These are phyloP conservation scores for Exophiala aquamarina DNA, from an alignment of 2,329 filamentous ascomycete species.

Conservation along the genomic window DNA sequence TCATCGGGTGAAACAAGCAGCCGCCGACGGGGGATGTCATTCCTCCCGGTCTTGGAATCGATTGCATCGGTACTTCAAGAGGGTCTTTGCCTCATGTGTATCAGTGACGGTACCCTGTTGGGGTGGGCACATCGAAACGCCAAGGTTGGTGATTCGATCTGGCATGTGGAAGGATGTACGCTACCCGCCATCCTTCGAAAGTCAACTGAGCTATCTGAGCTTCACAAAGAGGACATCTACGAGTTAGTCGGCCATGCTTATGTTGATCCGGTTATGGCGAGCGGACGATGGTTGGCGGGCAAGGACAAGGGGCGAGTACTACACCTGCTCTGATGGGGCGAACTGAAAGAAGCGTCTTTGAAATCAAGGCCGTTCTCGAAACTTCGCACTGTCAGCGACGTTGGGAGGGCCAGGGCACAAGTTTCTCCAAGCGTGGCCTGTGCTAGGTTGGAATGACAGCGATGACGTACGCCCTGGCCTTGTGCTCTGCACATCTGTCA, in stretches of 20 bases:
- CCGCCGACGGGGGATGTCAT: slow-evolving; percentile 1
- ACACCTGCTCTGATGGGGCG: slow-evolving; percentile 25
- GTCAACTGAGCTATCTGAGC: slow-evolving; percentile 2
- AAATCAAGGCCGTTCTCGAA: too few relatives aligned
- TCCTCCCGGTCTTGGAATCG: slow-evolving; percentile 12
- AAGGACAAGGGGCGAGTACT: slow-evolving; percentile 12
- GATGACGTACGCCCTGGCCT: too few relatives aligned
- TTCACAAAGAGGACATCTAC: slow-evolving; percentile 8
- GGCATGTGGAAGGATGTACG: slow-evolving; percentile 21
- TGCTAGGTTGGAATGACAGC: too few relatives aligned
- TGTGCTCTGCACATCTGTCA: too few relatives aligned
- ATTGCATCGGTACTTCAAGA: slow-evolving; percentile 15
- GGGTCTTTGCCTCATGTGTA: slow-evolving; percentile 15
- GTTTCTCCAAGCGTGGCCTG: too few relatives aligned
- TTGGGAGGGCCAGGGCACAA: too few relatives aligned
- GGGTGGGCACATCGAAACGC: slow-evolving; percentile 20
- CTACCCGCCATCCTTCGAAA: slow-evolving; percentile 17
- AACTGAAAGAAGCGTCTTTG: too few relatives aligned
- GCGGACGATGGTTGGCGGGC: slow-evolving; percentile 17
- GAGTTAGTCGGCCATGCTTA: slow-evolving; percentile 17
- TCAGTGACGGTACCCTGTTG: slow-evolving; percentile 13
- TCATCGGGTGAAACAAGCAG: slow-evolving; percentile 10
- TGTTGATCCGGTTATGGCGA: slow-evolving; percentile 19
- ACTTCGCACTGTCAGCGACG: too few relatives aligned
- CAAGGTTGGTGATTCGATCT: slow-evolving; percentile 13